These are phyloP conservation scores for Scheffersomyces insectosa DNA, from an alignment of 1,139 yeast genomes.

Conservation along the genomic window DNA sequence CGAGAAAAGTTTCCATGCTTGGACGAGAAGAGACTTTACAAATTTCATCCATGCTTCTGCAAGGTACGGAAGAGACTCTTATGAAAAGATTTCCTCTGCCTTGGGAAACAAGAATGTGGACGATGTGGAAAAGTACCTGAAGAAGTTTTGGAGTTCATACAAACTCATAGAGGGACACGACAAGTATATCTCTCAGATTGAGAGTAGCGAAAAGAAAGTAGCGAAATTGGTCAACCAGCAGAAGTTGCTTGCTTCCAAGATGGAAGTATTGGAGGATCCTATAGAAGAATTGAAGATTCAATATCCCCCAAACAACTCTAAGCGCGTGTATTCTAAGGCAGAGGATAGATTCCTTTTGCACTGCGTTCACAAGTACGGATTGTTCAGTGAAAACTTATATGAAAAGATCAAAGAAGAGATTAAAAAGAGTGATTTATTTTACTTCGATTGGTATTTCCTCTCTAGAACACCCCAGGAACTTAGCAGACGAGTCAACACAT, in stretches of 20 bases:
- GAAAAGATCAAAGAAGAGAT: slow-evolving; percentile 81
- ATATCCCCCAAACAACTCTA: slow-evolving; percentile 92
- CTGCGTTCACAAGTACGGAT: slow-evolving; percentile 75
- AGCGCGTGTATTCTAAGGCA: slow-evolving; percentile 75
- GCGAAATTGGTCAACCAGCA: slow-evolving; percentile 67
- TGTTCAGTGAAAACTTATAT: slow-evolving; percentile 66
- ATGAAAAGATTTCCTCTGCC: slow-evolving; percentile 60
- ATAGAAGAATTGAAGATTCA: slow-evolving; percentile 72
- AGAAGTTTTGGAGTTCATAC: slow-evolving; percentile 74
- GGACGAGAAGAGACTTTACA: slow-evolving; percentile 90
- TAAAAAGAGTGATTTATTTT: slow-evolving; percentile 68
- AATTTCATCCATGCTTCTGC: slow-evolving; percentile 82
- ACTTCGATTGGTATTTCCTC: slow-evolving; percentile 85
- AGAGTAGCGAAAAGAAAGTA: slow-evolving; percentile 80
- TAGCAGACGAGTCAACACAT: slow-evolving; percentile 77
- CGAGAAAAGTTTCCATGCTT: slow-evolving; percentile 67
- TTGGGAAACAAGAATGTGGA: slow-evolving; percentile 67
- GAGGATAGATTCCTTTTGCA: slow-evolving; percentile 84
- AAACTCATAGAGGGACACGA: slow-evolving; percentile 81
- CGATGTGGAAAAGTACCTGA: slow-evolving; percentile 69
- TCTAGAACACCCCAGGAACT: slow-evolving; percentile 86
- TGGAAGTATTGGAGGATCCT: slow-evolving; percentile 67
- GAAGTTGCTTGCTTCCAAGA: slow-evolving; percentile 61
- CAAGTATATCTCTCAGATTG: slow-evolving; percentile 81
- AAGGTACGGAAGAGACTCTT: slow-evolving; percentile 69